Evolutionary conservation across 495 filamentous ascomycete species (phyloP), one percentile per base, ranked within the genome.

Genomic region (Daldinia bambusicola): DNA sequence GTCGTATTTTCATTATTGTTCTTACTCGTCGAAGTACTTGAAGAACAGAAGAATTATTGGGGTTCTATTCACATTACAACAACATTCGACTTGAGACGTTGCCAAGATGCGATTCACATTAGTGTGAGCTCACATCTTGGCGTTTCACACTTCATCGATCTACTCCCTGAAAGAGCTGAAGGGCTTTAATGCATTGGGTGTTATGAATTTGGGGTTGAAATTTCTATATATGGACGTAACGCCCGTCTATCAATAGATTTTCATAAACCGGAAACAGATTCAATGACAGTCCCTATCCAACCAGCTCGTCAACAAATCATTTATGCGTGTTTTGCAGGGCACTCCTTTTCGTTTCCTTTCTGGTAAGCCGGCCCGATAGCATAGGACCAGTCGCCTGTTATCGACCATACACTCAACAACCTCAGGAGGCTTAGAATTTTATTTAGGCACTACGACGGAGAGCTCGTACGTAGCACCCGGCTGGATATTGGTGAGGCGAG

Each of bases 381-480:
- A 26, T 55, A 45, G 16, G 41, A 18, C 6, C 43, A 45, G n/a
- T 26, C 1, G 20, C 43, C 20, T 10, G 43, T 20, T 48, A 48
- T 48, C 18, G 18, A 8, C 18, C 3, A n/a, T 48, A 48, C 10
- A 48, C 12, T 51, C 51, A 22, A 36, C 43, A 30, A 45, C 20
- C 9, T 0, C 9, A 12, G 10, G 12, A 9, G 22, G 10, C 9
- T 10, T 48, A 41, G 16, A 20, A 9, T 18, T 62, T 66, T 20
- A 69, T 20, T 69, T 63, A 30, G 81, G 81, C 45, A 83, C 74
- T 52, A 77, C 20, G 2, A 84, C 82, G 1, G 74, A 71, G n/a
- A 85, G 62, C 63, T 80, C 55, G 60, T 84, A 84, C 9, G 76
- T 81, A 63, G 75, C 71, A 12, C 82, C 83, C 0, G 68, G 40